phyloP scores from a whole-genome alignment of 305 asterid species.

The Solanum hybrid region DNA sequence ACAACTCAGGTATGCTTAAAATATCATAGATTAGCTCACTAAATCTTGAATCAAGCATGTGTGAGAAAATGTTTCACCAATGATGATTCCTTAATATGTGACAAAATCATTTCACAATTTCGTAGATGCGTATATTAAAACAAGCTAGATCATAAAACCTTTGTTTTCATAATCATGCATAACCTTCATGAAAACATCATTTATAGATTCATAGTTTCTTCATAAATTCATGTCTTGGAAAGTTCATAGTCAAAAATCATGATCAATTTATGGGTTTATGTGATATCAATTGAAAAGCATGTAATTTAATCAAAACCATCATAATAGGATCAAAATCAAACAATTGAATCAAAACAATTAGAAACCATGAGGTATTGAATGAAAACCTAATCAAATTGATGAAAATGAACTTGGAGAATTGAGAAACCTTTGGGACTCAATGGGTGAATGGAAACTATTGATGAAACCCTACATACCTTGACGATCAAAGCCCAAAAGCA shows the following conservation, averaged over 20 bases:
- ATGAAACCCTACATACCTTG: neutral
- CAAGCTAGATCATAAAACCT: neutral
- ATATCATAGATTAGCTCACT: neutral
- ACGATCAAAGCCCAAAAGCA: neutral
- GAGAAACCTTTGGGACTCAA: neutral
- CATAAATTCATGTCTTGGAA: neutral
- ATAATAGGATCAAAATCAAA: neutral
- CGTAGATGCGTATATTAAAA: neutral
- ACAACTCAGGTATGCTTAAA: neutral
- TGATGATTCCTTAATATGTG: neutral
- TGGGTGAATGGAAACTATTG: neutral
- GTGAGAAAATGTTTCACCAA: neutral
- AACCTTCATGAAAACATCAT: neutral
- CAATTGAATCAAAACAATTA: neutral
- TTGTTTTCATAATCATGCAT: neutral
- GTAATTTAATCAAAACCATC: neutral
- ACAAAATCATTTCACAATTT: neutral
- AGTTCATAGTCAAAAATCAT: neutral
- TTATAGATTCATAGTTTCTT: neutral
- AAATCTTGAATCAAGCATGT: neutral
- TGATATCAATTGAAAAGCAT: neutral
- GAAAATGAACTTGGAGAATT: too few relatives aligned
- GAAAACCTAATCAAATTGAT: neutral
- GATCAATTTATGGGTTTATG: neutral
- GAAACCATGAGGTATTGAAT: neutral